Evolutionary conservation across 2,329 filamentous ascomycete species (phyloP).

Genomic region (Monosporascus ibericus): DNA sequence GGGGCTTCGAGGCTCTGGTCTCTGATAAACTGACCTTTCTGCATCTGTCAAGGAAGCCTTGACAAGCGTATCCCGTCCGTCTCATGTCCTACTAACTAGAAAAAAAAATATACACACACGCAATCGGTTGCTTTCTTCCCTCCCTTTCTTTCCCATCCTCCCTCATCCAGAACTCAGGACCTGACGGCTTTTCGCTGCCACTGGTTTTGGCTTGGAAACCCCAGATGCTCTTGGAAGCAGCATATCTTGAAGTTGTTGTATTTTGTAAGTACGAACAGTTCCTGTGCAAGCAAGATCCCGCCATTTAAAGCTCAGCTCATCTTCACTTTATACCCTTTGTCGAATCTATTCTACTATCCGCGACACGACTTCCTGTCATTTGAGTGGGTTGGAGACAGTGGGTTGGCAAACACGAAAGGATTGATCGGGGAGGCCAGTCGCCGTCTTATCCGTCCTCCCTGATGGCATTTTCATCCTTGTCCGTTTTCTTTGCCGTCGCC

Average conservation of each 20-base stretch:
- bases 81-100: neutral
- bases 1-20: neutral
- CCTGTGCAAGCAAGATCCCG: conserved; percentile 3
- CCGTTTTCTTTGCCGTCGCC: neutral
- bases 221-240: conserved; percentile 7
- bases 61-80: neutral
- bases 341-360: too few species aligned
- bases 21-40: neutral
- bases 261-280: conserved; percentile 9
- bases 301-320: too few species aligned
- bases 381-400: too few species aligned
- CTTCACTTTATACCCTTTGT: too few species aligned
- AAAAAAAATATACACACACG: neutral
- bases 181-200: conserved; percentile 14
- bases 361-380: too few species aligned
- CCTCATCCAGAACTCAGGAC: conserved; percentile 10
- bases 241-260: conserved; percentile 15
- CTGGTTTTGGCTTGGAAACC: conserved; percentile 16
- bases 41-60: too few species aligned
- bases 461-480: neutral
- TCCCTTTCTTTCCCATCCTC: conserved; percentile 11
- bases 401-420: too few species aligned
- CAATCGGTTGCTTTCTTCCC: conserved; percentile 2
- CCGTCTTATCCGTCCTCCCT: neutral
- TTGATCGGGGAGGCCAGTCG: neutral